Conservation (phyloP, 495 filamentous ascomycete genomes). For the Penicillium flavigenum region DNA sequence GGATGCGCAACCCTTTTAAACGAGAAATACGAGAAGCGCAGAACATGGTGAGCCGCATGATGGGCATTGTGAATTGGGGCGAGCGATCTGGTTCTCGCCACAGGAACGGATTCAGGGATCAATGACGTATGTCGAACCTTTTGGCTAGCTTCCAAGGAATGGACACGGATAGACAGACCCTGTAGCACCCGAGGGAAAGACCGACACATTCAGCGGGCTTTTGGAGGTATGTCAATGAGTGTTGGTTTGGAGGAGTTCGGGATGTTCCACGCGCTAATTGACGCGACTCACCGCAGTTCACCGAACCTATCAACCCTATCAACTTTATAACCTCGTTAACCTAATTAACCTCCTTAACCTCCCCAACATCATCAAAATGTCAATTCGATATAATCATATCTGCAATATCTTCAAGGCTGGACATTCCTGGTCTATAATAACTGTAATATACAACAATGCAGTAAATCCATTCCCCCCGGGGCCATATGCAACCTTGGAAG, state of each 20-base stretch:
- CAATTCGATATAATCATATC: neutral
- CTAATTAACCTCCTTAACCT: no score
- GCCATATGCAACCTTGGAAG: no score
- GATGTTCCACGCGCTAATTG: slow-evolving; percentile 18
- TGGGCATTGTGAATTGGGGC: slow-evolving; percentile 18
- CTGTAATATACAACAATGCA: no score
- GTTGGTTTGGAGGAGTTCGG: slow-evolving; percentile 7
- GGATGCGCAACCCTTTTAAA: slow-evolving; percentile 2
- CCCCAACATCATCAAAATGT: neutral
- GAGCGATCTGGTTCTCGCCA: slow-evolving; percentile 29
- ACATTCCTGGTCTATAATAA: neutral
- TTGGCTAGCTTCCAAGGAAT: slow-evolving; percentile 27
- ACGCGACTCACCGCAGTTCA: slow-evolving; percentile 14
- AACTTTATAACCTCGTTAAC: neutral
- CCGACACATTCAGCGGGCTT: slow-evolving; percentile 39
- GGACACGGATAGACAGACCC: slow-evolving; percentile 35
- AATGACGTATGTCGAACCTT: slow-evolving; percentile 34
- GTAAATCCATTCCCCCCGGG: no score
- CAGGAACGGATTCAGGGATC: slow-evolving; percentile 28
- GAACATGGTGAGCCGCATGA: slow-evolving; percentile 18
- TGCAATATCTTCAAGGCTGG: neutral
- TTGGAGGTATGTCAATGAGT: neutral
- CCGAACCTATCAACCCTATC: neutral
- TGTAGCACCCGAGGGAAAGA: slow-evolving; percentile 27
- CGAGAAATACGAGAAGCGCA: neutral